Base-by-base conservation (phyloP, 768 basidiomycete species). In the Lepiota subincarnata region DNA sequence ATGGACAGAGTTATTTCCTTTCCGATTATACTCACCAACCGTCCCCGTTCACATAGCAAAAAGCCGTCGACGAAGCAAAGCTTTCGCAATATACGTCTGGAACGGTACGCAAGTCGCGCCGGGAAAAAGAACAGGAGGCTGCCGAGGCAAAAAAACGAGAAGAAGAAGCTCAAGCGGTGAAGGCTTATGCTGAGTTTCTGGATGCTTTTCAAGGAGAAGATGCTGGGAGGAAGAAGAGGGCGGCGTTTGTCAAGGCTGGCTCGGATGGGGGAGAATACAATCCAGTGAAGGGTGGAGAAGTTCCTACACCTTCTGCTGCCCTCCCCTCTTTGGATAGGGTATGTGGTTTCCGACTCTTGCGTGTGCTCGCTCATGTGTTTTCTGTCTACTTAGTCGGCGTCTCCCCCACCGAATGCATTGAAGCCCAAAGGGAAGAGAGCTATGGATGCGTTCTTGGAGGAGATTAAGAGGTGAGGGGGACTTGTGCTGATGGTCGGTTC, bases 391-490 rank as follows among this genome's bases (percentile, higher is more conserved):
- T 31, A 86, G 79, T 75, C 78, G 0, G 79, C 81, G n/a, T 85
- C 89, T 19, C 82, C 86, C 3, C 73, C 80, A 0, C 61, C 74
- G 19, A 64, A 62, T 54, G 72, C 67, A 4, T 79, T 84, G 0
- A 92, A 85, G 65, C 86, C 90, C 0, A 97, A 92, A 66, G 97
- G 97, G 2, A 97, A 92, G 66, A 83, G 96, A 47, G 92, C 90
- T 1, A 98, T 98, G 92, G 95, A 98, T 68, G 70, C 86, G 1
- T 99, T 98, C 66, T 74, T 99, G 47, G 94, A 97, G 62, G 94
- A 99, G 72, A 92, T 99, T 55, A 98, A 98, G 72, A 82, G 82
- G 96, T 89, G 43, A 18, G 74, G 53, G 37, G 7, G 16, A 28
- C 34, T 11, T 7, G 16, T 47, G 3, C 26, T 24, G 44, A 58